Percentiles rank a stretch among this genome's conserved stretches.
These are phyloP conservation scores for Camelina laxa DNA, from an alignment of 345 rosid genomes.

Conservation along the genomic window DNA sequence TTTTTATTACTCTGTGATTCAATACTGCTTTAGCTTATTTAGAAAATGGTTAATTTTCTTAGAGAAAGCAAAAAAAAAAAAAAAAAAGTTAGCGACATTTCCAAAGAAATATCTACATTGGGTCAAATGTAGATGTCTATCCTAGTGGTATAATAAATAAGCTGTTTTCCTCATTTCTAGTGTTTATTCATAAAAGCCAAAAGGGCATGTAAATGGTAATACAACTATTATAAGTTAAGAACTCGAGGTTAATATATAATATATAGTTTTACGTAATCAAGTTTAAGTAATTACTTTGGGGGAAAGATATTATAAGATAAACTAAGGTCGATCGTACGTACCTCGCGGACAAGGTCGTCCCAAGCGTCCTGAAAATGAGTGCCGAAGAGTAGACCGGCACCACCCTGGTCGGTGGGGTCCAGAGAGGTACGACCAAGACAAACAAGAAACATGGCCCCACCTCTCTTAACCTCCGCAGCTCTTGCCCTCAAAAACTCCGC, in stretches of 20 bases:
- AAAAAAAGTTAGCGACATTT: not conserved
- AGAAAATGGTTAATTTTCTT: not conserved
- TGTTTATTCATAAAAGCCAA: not conserved
- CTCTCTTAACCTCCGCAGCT: constrained; percentile 76
- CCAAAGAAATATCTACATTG: not conserved
- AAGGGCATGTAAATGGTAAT: not conserved
- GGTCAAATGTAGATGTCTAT: not conserved
- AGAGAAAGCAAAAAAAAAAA: no score
- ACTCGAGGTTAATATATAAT: constrained; percentile 17
- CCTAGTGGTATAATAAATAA: not conserved
- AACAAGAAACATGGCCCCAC: constrained; percentile 94
- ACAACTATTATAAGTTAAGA: not conserved
- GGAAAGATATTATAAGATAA: not conserved
- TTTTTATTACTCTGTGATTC: not conserved
- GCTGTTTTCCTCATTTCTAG: not conserved
- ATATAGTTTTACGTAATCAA: not conserved
- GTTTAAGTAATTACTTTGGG: not conserved
- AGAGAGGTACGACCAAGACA: constrained; percentile 85
- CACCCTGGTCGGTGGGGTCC: constrained; percentile 94
- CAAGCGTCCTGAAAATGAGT: constrained; percentile 99
- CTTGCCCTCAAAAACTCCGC: constrained; percentile 70
- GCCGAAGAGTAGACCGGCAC: constrained; percentile 92
- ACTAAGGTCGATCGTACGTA: constrained; percentile 49
- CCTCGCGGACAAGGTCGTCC: constrained; percentile 98
- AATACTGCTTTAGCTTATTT: not conserved